Conservation (phyloP, 257 asterid genomes). For the Eucommia ulmoides region DNA sequence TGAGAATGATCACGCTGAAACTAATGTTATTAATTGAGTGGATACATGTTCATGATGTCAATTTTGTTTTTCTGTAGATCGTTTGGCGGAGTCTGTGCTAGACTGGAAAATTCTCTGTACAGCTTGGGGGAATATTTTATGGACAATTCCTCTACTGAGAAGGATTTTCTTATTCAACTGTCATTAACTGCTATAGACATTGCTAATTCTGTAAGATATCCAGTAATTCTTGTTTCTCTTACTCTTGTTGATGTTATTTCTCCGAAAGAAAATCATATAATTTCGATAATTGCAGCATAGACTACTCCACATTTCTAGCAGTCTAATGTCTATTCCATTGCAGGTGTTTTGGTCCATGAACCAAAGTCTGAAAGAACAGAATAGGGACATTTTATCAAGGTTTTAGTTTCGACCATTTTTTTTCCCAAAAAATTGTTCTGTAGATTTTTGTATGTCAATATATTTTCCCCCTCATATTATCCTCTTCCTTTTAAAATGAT, state of each 20-base stretch:
- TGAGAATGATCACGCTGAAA: not conserved
- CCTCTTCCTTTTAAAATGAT: slow-evolving; percentile 16
- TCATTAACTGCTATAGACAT: slow-evolving; percentile 36
- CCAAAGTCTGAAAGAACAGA: slow-evolving; percentile 33
- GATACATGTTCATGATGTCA: too few relatives aligned
- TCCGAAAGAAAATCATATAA: not conserved
- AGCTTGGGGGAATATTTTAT: slow-evolving; percentile 31
- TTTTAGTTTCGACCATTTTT: too few relatives aligned
- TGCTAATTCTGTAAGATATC: slow-evolving; percentile 43
- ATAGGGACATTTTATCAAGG: slow-evolving; percentile 43
- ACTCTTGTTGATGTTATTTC: too few relatives aligned
- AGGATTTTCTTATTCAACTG: slow-evolving; percentile 43
- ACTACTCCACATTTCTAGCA: not conserved
- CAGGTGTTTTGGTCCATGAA: slow-evolving; percentile 69
- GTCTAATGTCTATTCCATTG: slow-evolving; percentile 20
- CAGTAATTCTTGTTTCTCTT: not conserved
- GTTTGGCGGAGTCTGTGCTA: slow-evolving; percentile 37
- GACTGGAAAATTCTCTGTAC: slow-evolving; percentile 32
- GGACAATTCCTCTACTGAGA: slow-evolving; percentile 35
- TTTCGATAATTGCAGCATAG: not conserved
- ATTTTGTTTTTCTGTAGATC: slow-evolving; percentile 41
- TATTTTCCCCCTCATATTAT: too few relatives aligned
- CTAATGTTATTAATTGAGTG: too few relatives aligned
- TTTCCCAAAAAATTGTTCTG: too few relatives aligned
- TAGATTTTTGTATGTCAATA: too few relatives aligned